These are phyloP conservation scores for Puccinellia tenuiflora DNA, from an alignment of 176 grass and related monocot genomes.

Conservation along the genomic window DNA sequence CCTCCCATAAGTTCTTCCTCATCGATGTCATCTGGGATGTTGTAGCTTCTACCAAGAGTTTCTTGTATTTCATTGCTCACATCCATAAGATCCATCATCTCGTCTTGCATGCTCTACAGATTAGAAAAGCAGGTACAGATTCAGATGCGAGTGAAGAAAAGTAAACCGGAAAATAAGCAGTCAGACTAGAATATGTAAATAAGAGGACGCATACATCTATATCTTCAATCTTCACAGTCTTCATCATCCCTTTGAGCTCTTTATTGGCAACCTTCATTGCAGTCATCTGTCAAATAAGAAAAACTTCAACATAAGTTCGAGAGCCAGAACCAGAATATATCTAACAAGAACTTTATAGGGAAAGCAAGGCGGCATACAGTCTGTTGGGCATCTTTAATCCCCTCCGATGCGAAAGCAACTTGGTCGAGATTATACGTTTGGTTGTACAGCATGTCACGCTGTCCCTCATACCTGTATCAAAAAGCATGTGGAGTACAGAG, in stretches of 20 bases:
- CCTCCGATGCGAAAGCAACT: slow-evolving; percentile 86
- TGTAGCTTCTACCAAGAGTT: slow-evolving; percentile 91
- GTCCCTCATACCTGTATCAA: slow-evolving; percentile 76
- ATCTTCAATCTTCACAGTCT: slow-evolving; percentile 89
- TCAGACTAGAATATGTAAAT: background rate
- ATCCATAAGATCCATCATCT: slow-evolving; percentile 99
- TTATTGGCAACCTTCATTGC: slow-evolving; percentile 94
- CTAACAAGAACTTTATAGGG: background rate
- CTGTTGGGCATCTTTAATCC: slow-evolving; percentile 95
- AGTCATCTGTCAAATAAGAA: slow-evolving; percentile 53
- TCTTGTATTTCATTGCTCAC: slow-evolving; percentile 97
- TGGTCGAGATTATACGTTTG: slow-evolving; percentile 97
- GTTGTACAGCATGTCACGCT: slow-evolving; percentile 95
- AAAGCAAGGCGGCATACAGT: slow-evolving; percentile 42
- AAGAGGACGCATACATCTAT: slow-evolving; percentile 64
- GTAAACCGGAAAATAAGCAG: background rate
- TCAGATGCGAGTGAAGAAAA: slow-evolving; percentile 1
- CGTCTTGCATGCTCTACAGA: slow-evolving; percentile 94
- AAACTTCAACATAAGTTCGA: background rate
- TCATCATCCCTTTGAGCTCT: slow-evolving; percentile 99
- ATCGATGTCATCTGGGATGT: slow-evolving; percentile 90
- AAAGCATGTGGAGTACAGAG: background rate
- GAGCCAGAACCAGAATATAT: background rate
- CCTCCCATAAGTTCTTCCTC: slow-evolving; percentile 96
- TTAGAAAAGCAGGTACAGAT: background rate